phyloP scores from a whole-genome alignment of 768 basidiomycete species.

The Auricularia cornea region DNA sequence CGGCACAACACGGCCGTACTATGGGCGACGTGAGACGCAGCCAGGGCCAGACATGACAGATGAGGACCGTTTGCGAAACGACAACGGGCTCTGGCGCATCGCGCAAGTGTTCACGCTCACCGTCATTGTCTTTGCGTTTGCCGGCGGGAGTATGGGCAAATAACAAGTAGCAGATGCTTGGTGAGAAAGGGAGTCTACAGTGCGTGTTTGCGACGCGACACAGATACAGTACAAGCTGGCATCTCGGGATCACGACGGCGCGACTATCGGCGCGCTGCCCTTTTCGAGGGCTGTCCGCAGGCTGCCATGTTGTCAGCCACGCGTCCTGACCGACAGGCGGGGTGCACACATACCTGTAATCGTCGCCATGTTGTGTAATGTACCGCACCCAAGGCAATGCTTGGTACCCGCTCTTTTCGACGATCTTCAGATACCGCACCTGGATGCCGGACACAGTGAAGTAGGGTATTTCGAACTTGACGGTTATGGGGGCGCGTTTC shows the following conservation, averaged over 20 bases:
- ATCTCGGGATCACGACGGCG: background rate
- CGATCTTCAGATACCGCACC: conserved; percentile 95
- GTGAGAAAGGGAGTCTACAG: background rate
- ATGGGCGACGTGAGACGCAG: background rate
- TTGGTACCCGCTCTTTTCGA: conserved; percentile 97
- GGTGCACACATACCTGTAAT: conserved; percentile 57
- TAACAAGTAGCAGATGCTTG: background rate
- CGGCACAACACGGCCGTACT: background rate
- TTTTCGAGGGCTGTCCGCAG: conserved; percentile 70
- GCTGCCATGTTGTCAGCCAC: conserved; percentile 25
- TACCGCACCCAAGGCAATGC: conserved; percentile 94
- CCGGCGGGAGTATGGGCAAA: background rate
- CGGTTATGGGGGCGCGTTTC: conserved; percentile 89
- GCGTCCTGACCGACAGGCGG: background rate
- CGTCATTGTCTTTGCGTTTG: background rate
- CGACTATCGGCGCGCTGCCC: conserved; percentile 55
- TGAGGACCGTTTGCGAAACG: background rate
- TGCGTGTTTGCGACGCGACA: background rate
- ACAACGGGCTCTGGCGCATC: background rate
- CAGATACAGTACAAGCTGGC: background rate
- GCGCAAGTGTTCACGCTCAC: background rate
- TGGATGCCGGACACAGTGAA: conserved; percentile 97
- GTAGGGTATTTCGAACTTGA: conserved; percentile 98
- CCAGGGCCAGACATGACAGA: background rate
- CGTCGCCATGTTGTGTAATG: conserved; percentile 86